Evolutionary conservation across 208 protist species (phyloP).

Genomic region (Wallacemonas sp.): DNA sequence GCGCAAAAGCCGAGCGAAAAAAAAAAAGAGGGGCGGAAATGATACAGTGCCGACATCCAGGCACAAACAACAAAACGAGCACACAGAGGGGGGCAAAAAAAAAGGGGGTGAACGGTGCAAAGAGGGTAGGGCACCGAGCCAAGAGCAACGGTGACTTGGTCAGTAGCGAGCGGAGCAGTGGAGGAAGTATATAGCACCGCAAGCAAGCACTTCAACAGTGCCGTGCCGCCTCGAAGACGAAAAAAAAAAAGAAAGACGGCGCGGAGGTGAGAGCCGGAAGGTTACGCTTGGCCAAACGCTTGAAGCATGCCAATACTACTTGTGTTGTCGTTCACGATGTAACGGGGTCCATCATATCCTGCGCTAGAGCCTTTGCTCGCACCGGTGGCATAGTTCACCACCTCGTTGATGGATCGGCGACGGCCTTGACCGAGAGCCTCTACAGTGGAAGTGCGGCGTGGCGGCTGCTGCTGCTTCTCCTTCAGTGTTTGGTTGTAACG

Average conservation of each 20-base stretch:
- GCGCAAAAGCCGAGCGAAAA: slow-evolving; percentile 8
- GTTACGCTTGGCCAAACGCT: slow-evolving; percentile 73
- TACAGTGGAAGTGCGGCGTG: slow-evolving; percentile 14
- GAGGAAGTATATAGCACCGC: background rate
- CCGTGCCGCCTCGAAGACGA: background rate
- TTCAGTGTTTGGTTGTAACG: slow-evolving; percentile 50
- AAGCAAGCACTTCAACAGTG: too few relatives aligned
- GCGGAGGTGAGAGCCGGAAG: background rate
- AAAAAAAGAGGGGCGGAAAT: slow-evolving; percentile 4
- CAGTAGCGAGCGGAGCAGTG: too few relatives aligned
- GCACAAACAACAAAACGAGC: slow-evolving; percentile 6
- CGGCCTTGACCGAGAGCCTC: slow-evolving; percentile 3
- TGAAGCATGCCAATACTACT: slow-evolving; percentile 87
- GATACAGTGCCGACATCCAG: background rate
- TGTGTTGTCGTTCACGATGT: slow-evolving; percentile 80
- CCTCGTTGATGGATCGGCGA: slow-evolving; percentile 8
- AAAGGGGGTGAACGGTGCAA: too few relatives aligned
- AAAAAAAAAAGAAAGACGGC: slow-evolving; percentile 8
- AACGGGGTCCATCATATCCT: slow-evolving; percentile 35
- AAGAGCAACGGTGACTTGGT: background rate
- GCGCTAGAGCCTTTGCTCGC: slow-evolving; percentile 16
- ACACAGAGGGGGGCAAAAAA: too few relatives aligned
- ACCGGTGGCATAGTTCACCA: background rate
- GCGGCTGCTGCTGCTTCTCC: slow-evolving; percentile 35
- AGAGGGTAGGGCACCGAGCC: too few relatives aligned